These are phyloP conservation scores for Geotrichum restrictum DNA, from an alignment of 1,139 yeast species.

Conservation along the genomic window DNA sequence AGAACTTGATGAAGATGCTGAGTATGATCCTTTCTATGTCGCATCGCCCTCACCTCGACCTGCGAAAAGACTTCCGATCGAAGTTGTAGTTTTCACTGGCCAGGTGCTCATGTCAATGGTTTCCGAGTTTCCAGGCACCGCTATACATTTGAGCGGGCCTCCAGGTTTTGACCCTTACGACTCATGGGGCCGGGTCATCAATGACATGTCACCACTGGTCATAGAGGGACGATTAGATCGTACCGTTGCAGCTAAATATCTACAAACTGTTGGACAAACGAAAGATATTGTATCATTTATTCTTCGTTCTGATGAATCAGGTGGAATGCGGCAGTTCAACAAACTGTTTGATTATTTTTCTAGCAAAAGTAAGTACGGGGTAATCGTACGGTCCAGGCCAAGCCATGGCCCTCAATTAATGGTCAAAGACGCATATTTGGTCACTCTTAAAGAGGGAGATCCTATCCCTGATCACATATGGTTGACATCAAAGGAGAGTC, in stretches of 20 bases:
- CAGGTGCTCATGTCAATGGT: constrained; percentile 53
- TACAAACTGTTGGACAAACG: constrained; percentile 47
- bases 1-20: constrained; percentile 19
- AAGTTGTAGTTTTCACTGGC: constrained; percentile 51
- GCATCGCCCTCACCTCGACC: neutral
- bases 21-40: constrained; percentile 13
- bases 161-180: constrained; percentile 24
- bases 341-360: constrained; percentile 54
- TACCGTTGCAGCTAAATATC: constrained; percentile 53
- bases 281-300: constrained; percentile 51
- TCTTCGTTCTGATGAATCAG: constrained; percentile 26
- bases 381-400: constrained; percentile 48
- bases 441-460: constrained; percentile 42
- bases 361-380: constrained; percentile 56
- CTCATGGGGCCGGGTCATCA: constrained; percentile 36
- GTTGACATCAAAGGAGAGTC: constrained; percentile 9
- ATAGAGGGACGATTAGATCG: constrained; percentile 64
- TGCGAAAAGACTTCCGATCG: neutral
- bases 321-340: constrained; percentile 35
- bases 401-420: constrained; percentile 28
- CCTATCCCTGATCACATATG: constrained; percentile 30
- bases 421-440: constrained; percentile 64
- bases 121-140: constrained; percentile 47
- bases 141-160: constrained; percentile 46
- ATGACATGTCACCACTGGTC: constrained; percentile 41